These are phyloP conservation scores for Pleurotus sapidus DNA, from an alignment of 768 basidiomycete genomes.

Conservation along the genomic window DNA sequence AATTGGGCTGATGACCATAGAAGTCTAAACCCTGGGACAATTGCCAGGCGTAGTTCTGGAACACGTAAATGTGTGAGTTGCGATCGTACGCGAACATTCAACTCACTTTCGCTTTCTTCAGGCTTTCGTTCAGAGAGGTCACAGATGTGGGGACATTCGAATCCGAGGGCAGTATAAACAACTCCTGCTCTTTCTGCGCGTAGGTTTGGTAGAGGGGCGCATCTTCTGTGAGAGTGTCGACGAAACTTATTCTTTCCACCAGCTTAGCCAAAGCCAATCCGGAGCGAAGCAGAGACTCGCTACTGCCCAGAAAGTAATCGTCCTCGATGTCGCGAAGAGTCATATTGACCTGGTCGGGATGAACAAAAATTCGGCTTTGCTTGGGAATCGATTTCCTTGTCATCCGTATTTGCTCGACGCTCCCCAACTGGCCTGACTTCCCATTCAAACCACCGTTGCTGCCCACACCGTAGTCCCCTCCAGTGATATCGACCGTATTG, in stretches of 20 bases:
- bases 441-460: not conserved
- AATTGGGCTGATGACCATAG: not conserved
- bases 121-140: not conserved
- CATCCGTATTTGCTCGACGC: not conserved
- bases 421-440: not conserved
- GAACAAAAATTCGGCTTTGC: not conserved
- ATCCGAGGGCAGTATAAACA: not conserved
- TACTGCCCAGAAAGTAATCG: not conserved
- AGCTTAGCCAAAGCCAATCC: not conserved
- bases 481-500: not conserved
- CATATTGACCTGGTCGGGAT: not conserved
- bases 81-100: not conserved
- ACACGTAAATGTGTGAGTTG: not conserved
- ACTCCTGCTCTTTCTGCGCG: not conserved
- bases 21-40: not conserved
- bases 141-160: not conserved
- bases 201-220: not conserved
- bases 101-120: not conserved
- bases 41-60: not conserved
- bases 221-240: not conserved
- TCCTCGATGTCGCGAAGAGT: not conserved
- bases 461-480: not conserved
- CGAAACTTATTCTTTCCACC: not conserved
- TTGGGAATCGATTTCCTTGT: not conserved
- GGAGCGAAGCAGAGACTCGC: not conserved